Conservation (phyloP, 805 yeast species). For the Novakomyces olei region DNA sequence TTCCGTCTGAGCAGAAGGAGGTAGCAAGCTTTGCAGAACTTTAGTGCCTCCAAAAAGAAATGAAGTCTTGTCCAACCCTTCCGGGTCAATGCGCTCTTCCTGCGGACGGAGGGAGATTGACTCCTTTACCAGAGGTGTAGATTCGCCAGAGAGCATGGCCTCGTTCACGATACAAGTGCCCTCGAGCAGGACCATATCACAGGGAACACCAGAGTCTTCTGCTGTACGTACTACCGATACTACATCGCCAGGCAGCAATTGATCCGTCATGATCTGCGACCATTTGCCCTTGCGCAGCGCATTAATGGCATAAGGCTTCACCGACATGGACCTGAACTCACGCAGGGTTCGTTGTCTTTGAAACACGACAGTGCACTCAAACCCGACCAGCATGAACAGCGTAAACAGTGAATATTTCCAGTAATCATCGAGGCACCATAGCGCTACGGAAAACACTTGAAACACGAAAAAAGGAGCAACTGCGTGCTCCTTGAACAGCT, state of each 20-base stretch:
- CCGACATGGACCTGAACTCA: slow-evolving; percentile 93
- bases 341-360: slow-evolving; percentile 87
- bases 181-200: slow-evolving; percentile 66
- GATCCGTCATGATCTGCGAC: slow-evolving; percentile 45
- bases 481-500: slow-evolving; percentile 89
- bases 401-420: slow-evolving; percentile 91
- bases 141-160: slow-evolving; percentile 97
- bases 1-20: slow-evolving; percentile 31
- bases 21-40: slow-evolving; percentile 50
- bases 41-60: slow-evolving; percentile 88
- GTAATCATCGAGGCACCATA: slow-evolving; percentile 90
- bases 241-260: slow-evolving; percentile 69
- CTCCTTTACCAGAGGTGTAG: slow-evolving; percentile 88
- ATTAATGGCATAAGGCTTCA: slow-evolving; percentile 65
- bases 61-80: slow-evolving; percentile 74
- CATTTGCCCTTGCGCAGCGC: slow-evolving; percentile 52
- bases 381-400: slow-evolving; percentile 72
- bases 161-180: slow-evolving; percentile 93
- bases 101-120: slow-evolving; percentile 66
- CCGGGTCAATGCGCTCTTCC: slow-evolving; percentile 43
- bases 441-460: slow-evolving; percentile 83
- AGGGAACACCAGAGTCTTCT: slow-evolving; percentile 83
- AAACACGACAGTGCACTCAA: slow-evolving; percentile 84
- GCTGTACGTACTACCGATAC: slow-evolving; percentile 49
- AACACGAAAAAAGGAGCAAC: slow-evolving; percentile 95